Conservation (phyloP, 305 asterid genomes). For the Fraxinus baroniana region DNA sequence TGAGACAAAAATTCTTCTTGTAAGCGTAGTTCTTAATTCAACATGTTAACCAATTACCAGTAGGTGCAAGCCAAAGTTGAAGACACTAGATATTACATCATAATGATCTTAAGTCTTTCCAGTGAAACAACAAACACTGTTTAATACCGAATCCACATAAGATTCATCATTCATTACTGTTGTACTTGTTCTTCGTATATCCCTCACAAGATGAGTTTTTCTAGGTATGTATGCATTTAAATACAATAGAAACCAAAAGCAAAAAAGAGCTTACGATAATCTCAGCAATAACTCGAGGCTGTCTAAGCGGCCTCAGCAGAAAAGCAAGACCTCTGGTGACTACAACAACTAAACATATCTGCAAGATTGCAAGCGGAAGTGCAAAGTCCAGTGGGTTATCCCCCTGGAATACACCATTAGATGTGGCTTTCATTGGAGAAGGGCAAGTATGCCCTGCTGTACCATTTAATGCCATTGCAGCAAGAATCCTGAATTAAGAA, state of each 20-base stretch:
- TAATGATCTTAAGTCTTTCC: background rate
- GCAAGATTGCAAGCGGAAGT: conserved; percentile 46
- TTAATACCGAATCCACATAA: background rate
- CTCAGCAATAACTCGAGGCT: conserved; percentile 56
- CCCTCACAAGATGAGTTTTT: background rate
- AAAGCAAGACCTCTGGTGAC: conserved; percentile 43
- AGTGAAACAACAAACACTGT: background rate
- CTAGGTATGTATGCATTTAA: background rate
- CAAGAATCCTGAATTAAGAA: background rate
- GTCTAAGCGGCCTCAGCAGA: conserved; percentile 38
- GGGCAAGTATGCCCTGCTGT: conserved; percentile 31
- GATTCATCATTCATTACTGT: background rate
- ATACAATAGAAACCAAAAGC: background rate
- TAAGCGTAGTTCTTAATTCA: background rate
- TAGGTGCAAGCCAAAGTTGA: background rate
- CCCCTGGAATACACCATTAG: conserved; percentile 46
- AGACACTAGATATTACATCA: background rate
- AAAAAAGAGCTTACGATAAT: conserved; percentile 31
- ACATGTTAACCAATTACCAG: background rate
- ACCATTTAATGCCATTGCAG: conserved; percentile 35
- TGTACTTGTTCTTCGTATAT: background rate
- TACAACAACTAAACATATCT: conserved; percentile 39
- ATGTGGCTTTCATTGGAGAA: conserved; percentile 44
- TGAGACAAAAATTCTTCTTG: background rate
- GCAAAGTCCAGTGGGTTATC: conserved; percentile 48